Evolutionary conservation across 257 asterid genomes (phyloP), one percentile per base, ranked within the genome.

Genomic region (Penstemon davidsonii): DNA sequence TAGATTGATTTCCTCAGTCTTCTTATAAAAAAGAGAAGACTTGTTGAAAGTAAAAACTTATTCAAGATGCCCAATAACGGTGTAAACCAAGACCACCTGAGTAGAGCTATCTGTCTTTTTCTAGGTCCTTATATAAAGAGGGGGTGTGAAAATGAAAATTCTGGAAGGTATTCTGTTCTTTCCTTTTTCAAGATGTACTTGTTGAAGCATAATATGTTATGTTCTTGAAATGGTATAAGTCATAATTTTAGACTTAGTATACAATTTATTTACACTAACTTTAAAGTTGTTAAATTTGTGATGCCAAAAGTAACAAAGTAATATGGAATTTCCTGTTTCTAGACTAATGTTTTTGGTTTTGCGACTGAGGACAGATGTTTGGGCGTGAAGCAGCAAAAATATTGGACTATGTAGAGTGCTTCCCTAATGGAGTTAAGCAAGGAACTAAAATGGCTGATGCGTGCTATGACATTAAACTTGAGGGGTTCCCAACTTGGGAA

Each of bases 401-500:
- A 55, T 79, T 92, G 81, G 84, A 92, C 73, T 89, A 90, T 68
- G 81, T 90, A 50, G 96, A 92, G 79, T 92, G 98, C 88, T 92
- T 78, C 69, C 98, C 97, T 40, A 77, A 86, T 71, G 97, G 97
- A 64, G 68, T 84, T 65, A 81, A 60, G 74, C 76, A 68, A 79
- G 95, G 97, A 64, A 76, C 75, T 68, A 69, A 68, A 70, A 92
- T 92, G 80, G 88, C 82, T 44, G 64, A 87, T 62, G 96, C 89
- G 36, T 92, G 98, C 81, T 50, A 36, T 25, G 85, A 77, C 40
- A 72, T 77, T 59, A 69, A 86, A 51, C 86, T 90, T 33, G 84
- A 86, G 69, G 92, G 86, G 58, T 86, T 92, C 71, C 98, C 97
- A 1, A 76, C 91, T 39, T 90, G 96, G 98, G 81, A 80, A 73